Evolutionary conservation across 2,329 filamentous ascomycete genomes (phyloP).

Genomic region (Bisporella sp.): DNA sequence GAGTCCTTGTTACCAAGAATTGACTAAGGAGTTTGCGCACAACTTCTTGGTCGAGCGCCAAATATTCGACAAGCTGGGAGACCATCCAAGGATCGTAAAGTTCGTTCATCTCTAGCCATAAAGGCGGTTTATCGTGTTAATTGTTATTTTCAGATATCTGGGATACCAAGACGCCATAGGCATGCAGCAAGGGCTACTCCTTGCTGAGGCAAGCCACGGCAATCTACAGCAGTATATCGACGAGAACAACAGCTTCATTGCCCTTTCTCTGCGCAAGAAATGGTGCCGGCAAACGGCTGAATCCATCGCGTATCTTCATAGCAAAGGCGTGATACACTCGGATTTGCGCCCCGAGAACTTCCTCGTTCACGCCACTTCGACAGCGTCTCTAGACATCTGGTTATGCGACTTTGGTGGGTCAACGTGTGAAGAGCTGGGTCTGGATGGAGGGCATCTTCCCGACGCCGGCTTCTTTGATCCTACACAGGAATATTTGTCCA

Average conservation of each 20-base stretch:
- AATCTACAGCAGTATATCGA: neutral
- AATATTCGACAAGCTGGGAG: slow-evolving; percentile 4
- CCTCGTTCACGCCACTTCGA: slow-evolving; percentile 3
- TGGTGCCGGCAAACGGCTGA: neutral
- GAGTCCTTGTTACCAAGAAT: neutral
- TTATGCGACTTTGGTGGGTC: slow-evolving; percentile 9
- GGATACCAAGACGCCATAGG: neutral
- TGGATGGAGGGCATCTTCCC: slow-evolving; percentile 5
- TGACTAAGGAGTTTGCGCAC: neutral
- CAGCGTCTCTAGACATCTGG: slow-evolving; percentile 1
- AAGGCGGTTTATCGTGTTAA: slow-evolving; percentile 2
- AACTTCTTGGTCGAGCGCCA: slow-evolving; percentile 1
- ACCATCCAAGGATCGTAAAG: slow-evolving; percentile 4
- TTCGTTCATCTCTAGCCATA: slow-evolving; percentile 2
- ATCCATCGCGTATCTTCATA: neutral
- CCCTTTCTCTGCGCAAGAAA: neutral
- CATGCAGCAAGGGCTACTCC: neutral
- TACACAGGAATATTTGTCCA: slow-evolving; percentile 1
- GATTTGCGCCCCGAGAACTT: slow-evolving; percentile 2
- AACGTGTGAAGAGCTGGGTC: slow-evolving; percentile 6
- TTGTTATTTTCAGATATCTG: neutral
- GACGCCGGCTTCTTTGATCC: slow-evolving; percentile 8
- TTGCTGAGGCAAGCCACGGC: neutral
- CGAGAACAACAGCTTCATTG: neutral
- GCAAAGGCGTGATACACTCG: slow-evolving; percentile 2